phyloP scores from a whole-genome alignment of 768 basidiomycete species.

The Dacryopinax spathularia region DNA sequence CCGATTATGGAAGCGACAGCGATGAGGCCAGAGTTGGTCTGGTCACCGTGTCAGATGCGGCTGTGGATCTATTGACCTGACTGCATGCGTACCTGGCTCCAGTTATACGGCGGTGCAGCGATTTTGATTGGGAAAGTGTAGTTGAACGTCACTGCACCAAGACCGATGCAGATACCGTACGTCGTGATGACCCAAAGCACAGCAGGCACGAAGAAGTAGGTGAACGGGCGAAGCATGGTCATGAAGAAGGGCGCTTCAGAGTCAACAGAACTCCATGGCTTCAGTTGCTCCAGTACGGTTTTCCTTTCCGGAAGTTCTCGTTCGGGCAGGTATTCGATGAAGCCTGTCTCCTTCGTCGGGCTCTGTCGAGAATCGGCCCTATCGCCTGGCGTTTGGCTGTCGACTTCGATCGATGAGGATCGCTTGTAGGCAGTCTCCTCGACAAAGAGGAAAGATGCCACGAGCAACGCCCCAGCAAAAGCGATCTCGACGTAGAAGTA shows the following conservation, averaged over 20 bases:
- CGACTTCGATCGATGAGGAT: background rate
- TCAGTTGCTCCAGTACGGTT: background rate
- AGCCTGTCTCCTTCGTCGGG: background rate
- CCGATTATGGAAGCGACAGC: slow-evolving; percentile 6
- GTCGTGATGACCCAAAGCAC: slow-evolving; percentile 7
- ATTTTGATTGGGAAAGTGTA: slow-evolving; percentile 6
- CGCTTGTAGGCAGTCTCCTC: slow-evolving; percentile 7
- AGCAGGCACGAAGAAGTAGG: slow-evolving; percentile 6
- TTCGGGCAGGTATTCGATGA: background rate
- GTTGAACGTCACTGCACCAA: slow-evolving; percentile 6
- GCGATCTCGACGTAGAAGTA: slow-evolving; percentile 9
- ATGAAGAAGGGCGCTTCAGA: slow-evolving; percentile 3
- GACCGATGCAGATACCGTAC: slow-evolving; percentile 6
- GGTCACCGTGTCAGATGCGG: too few relatives aligned
- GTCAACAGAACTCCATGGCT: slow-evolving; percentile 7
- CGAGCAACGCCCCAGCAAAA: slow-evolving; percentile 3
- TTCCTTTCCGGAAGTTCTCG: background rate
- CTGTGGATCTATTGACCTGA: too few relatives aligned
- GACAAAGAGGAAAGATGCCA: slow-evolving; percentile 6
- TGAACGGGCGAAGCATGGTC: slow-evolving; percentile 5
- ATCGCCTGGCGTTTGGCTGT: background rate
- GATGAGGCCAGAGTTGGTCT: slow-evolving; percentile 7
- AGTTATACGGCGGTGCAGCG: slow-evolving; percentile 3
- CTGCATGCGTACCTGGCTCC: background rate
- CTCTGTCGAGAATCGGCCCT: background rate